These are phyloP conservation scores for Cyathus striatus DNA, from an alignment of 768 basidiomycete genomes.

Conservation along the genomic window DNA sequence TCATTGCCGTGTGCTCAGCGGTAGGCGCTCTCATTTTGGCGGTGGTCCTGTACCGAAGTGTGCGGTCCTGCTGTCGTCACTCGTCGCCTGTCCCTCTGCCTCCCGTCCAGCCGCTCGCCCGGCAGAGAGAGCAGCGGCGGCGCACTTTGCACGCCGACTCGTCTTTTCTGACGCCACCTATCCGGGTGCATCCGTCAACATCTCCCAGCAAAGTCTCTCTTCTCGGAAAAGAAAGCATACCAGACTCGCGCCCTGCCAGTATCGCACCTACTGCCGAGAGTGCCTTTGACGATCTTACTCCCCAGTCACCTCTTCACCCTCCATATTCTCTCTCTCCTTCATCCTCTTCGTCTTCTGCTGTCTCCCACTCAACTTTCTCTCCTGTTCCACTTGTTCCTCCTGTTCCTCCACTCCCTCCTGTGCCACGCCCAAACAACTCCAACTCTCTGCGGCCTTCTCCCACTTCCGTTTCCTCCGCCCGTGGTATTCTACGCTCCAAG, in stretches of 20 bases:
- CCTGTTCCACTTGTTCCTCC: slow-evolving; percentile 23
- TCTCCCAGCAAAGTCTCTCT: neutral
- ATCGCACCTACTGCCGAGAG: neutral
- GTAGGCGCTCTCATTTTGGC: slow-evolving; percentile 35
- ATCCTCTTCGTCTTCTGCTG: slow-evolving; percentile 14
- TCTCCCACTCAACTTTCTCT: slow-evolving; percentile 16
- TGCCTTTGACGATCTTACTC: neutral
- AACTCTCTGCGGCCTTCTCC: slow-evolving; percentile 22
- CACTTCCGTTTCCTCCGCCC: slow-evolving; percentile 30
- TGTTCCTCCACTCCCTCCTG: slow-evolving; percentile 21
- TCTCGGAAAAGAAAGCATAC: neutral
- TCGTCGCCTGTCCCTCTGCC: slow-evolving; percentile 45
- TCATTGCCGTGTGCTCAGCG: slow-evolving; percentile 40
- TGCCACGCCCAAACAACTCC: slow-evolving; percentile 5
- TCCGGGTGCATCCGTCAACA: slow-evolving; percentile 8
- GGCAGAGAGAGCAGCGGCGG: slow-evolving; percentile 48
- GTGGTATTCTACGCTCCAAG: slow-evolving; percentile 23
- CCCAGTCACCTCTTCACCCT: neutral
- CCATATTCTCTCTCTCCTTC: slow-evolving; percentile 9
- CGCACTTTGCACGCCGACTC: slow-evolving; percentile 25
- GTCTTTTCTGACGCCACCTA: slow-evolving; percentile 15
- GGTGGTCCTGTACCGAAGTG: slow-evolving; percentile 28
- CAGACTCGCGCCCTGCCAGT: neutral
- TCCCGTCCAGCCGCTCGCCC: slow-evolving; percentile 61
- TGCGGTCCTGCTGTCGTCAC: slow-evolving; percentile 25